Percentiles rank a stretch among this genome's conserved stretches.
Conservation (phyloP, 176 grass and related monocot species). For the Thinopyrum elongatum region DNA sequence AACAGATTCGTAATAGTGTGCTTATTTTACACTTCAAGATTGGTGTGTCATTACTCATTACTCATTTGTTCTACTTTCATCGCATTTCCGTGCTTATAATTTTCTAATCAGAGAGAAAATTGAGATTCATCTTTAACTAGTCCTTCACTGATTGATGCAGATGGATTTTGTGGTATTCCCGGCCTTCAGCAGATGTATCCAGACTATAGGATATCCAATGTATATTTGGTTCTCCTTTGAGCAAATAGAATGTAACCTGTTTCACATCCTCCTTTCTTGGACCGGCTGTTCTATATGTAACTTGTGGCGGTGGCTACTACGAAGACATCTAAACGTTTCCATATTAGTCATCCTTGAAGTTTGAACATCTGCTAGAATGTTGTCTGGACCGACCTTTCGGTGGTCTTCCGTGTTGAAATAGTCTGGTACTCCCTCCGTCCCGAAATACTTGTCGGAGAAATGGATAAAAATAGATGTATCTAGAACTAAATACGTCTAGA, state of each 20-base stretch:
- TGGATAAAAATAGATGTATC: too few species aligned
- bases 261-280: not conserved
- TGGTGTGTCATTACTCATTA: not conserved
- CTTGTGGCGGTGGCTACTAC: not conserved
- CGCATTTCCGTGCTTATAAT: not conserved
- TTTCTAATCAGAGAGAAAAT: not conserved
- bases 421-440: too few species aligned
- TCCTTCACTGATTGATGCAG: slow-evolving; percentile 19
- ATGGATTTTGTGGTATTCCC: slow-evolving; percentile 18
- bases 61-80: not conserved
- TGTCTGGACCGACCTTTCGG: not conserved
- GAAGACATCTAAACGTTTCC: not conserved
- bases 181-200: slow-evolving; percentile 23
- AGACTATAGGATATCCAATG: slow-evolving; percentile 24
- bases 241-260: not conserved
- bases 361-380: slow-evolving; percentile 9
- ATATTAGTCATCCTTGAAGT: slow-evolving; percentile 13
- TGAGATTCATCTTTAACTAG: not conserved
- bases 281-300: not conserved
- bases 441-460: too few species aligned
- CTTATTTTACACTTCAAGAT: not conserved
- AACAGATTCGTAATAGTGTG: not conserved
- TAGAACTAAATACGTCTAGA: too few species aligned
- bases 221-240: slow-evolving; percentile 32
- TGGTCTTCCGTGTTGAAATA: slow-evolving; percentile 32